Evolutionary conservation across 1,284 basidiomycete genomes (phyloP), one percentile per base, ranked within the genome.

Genomic region (Hemileia vastatrix): DNA sequence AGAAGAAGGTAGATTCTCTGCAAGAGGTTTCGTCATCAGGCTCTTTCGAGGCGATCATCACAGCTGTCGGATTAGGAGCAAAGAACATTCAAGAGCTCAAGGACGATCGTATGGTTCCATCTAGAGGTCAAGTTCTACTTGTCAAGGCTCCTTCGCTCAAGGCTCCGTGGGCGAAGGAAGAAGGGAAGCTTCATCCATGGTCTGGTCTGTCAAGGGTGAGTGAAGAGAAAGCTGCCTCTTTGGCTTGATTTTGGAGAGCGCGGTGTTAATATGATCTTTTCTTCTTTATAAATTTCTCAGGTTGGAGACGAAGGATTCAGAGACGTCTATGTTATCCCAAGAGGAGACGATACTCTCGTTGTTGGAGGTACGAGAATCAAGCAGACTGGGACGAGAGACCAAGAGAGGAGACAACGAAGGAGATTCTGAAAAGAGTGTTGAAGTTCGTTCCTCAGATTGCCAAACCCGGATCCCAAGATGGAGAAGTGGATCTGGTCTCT

Each of bases 61-160:
- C 67, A 0, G 64, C 65, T 9, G 65, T 70, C 2, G 71, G 71
- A 1, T 65, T 71, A 0, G 70, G 70, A 6, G 70, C 70, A n/a
- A 53, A 64, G 1, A 49, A 19, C 1, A 54, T 72, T 21, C 43
- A 32, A 4, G 71, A 66, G 8, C 33, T 71, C 43, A 32, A 63
- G 9, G 69, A 71, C 45, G 31, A 47, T 9, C 64, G 55, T 2
- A 57, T 67, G 2, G 64, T 66, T 23, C 67, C 71, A 0, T 66
- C 71, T 5, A 64, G 71, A 6, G 71, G 71, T 8, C 71, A 72
- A 49, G 70, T 71, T 1, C 57, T 72, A 9, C 66, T 71, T 13
- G 64, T 72, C 2, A 43, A 54, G 11, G 71, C 71, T 9, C 70
- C 70, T 3, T 71, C 69, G 69, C 54, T 69, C 27, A 27, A 27